These are phyloP conservation scores for Boechera divaricarpa DNA, from an alignment of 345 rosid species.

Conservation along the genomic window DNA sequence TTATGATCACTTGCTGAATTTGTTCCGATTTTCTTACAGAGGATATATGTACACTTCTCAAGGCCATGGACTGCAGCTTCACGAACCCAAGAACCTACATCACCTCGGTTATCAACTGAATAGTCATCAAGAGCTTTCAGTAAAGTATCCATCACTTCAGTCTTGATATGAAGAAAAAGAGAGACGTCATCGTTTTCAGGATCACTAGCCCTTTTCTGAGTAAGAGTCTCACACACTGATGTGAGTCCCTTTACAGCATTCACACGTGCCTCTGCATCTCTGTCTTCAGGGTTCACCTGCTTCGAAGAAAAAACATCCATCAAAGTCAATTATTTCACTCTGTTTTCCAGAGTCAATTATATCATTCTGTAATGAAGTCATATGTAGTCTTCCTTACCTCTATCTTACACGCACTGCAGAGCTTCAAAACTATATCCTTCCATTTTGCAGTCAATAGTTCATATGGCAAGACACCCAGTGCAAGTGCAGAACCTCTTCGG, in stretches of 20 bases:
- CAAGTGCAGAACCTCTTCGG: constrained; percentile 91
- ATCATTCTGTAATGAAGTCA: constrained; percentile 15
- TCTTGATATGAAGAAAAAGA: constrained; percentile 66
- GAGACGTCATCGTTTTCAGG: constrained; percentile 53
- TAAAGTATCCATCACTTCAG: constrained; percentile 80
- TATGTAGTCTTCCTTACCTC: constrained; percentile 61
- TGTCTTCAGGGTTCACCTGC: constrained; percentile 85
- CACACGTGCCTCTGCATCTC: constrained; percentile 97
- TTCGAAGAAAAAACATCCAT: constrained; percentile 29
- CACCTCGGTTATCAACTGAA: constrained; percentile 95
- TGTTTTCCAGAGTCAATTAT: not conserved
- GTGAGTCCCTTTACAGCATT: constrained; percentile 92
- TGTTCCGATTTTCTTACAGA: constrained; percentile 52
- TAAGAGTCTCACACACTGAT: constrained; percentile 81
- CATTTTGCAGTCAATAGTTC: constrained; percentile 65
- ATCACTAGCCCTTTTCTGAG: constrained; percentile 47
- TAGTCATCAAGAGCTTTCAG: constrained; percentile 90
- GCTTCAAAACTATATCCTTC: constrained; percentile 74
- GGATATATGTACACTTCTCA: constrained; percentile 79
- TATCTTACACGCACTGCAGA: constrained; percentile 69
- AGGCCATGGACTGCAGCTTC: constrained; percentile 96
- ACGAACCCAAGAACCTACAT: constrained; percentile 99
- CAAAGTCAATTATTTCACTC: constrained; percentile 29
- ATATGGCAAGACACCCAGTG: constrained; percentile 81
- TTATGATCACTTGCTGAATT: constrained; percentile 42